Conservation (phyloP, 192 early-diverging fungal species). For the Rhizoclosmatium globosum region DNA sequence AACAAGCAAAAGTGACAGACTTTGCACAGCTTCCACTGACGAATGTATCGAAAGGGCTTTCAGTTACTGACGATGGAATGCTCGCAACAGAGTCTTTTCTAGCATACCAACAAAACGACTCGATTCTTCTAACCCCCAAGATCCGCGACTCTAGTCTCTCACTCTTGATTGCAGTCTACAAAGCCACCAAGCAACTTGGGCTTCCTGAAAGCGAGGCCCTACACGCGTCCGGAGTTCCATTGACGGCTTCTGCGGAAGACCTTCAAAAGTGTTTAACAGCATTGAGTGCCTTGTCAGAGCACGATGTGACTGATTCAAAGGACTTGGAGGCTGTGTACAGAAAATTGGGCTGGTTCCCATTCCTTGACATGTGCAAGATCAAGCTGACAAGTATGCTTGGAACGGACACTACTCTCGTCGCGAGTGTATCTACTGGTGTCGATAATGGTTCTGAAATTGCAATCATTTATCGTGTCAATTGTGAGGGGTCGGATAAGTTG, state of each 20-base stretch:
- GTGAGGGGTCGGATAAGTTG: neutral
- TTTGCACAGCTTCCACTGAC: neutral
- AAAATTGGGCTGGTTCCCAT: neutral
- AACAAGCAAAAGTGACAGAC: neutral
- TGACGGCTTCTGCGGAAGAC: neutral
- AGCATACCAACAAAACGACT: neutral
- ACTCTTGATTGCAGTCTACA: neutral
- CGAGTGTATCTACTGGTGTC: neutral
- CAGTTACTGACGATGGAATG: neutral
- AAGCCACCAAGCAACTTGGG: neutral
- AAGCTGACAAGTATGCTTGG: neutral
- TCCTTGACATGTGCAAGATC: slow-evolving; percentile 4
- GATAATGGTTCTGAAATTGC: neutral
- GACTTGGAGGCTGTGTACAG: neutral
- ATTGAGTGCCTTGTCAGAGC: neutral
- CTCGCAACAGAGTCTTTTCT: neutral
- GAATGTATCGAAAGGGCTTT: neutral
- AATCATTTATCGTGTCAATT: neutral
- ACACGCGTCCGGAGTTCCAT: neutral
- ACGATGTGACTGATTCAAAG: neutral
- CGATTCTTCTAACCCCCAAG: neutral
- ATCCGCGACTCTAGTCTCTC: neutral
- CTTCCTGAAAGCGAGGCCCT: neutral
- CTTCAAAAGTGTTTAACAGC: neutral
- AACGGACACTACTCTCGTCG: neutral